phyloP scores from a whole-genome alignment of 495 filamentous ascomycete species.

The Massariosphaeria phaeospora region DNA sequence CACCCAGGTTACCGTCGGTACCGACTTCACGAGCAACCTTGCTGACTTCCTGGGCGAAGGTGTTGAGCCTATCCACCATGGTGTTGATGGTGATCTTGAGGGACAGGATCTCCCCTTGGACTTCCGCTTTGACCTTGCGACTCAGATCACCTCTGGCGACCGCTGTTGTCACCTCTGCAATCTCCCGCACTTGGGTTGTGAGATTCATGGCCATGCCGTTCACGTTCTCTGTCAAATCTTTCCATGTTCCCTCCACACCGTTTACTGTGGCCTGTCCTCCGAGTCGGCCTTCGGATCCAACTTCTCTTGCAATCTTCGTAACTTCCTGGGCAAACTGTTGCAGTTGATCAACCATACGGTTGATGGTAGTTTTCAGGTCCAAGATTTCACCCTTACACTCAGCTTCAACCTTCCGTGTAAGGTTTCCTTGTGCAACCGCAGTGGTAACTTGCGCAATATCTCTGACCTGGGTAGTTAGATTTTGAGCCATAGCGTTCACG shows the following conservation, averaged over 20 bases:
- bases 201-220: conserved; percentile 99
- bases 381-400: conserved; percentile 96
- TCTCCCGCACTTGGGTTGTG: conserved; percentile 96
- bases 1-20: conserved; percentile 91
- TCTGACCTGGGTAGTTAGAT: conserved; percentile 93
- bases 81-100: conserved; percentile 98
- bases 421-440: conserved; percentile 89
- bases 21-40: conserved; percentile 98
- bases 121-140: conserved; percentile 93
- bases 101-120: conserved; percentile 90
- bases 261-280: conserved; percentile 96
- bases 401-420: conserved; percentile 95
- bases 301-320: conserved; percentile 94
- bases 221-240: conserved; percentile 93
- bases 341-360: conserved; percentile 97
- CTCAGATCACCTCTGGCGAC: conserved; percentile 92
- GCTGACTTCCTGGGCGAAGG: conserved; percentile 97
- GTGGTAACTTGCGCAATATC: conserved; percentile 99
- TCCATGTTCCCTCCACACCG: conserved; percentile 96
- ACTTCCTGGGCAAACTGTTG: conserved; percentile 97
- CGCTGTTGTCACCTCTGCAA: conserved; percentile 95
- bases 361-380: conserved; percentile 94
- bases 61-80: conserved; percentile 97
- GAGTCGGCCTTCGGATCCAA: conserved; percentile 92
- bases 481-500: conserved; percentile 98